phyloP scores from a whole-genome alignment of 345 rosid genomes.

The Dimocarpus longan region DNA sequence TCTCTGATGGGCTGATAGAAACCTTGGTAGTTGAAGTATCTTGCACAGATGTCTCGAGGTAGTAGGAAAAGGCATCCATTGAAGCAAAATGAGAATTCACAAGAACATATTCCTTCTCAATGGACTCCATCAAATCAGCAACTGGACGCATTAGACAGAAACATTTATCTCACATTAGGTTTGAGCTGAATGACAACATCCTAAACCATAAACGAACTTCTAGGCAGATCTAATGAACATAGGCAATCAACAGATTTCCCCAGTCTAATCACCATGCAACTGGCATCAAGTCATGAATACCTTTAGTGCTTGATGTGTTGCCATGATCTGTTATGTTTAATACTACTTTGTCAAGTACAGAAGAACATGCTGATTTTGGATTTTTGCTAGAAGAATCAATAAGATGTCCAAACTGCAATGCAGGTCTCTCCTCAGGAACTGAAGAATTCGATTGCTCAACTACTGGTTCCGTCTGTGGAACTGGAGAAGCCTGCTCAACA shows the following conservation, averaged over 20 bases:
- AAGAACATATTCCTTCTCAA: conserved; percentile 78
- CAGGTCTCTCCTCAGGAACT: conserved; percentile 40
- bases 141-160: conserved; percentile 34
- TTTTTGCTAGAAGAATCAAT: conserved; percentile 17
- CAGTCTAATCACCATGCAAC: conserved; percentile 29
- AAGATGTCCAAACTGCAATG: conserved; percentile 22
- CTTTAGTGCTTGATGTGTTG: conserved; percentile 22
- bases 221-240: conserved; percentile 39
- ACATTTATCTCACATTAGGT: conserved; percentile 21
- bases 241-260: conserved; percentile 39
- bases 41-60: conserved; percentile 57
- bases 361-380: conserved; percentile 30
- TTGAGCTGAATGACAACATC: conserved; percentile 8
- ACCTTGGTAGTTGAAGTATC: conserved; percentile 40
- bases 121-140: conserved; percentile 61
- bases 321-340: conserved; percentile 21
- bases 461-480: conserved; percentile 25
- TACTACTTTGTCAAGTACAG: conserved; percentile 27
- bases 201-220: conserved; percentile 40
- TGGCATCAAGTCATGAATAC: conserved; percentile 23
- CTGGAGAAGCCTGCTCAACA: conserved; percentile 24
- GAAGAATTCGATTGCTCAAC: conserved; percentile 35
- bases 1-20: conserved; percentile 39
- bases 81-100: conserved; percentile 59
- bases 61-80: conserved; percentile 56